Conservation (phyloP, 2,329 filamentous ascomycete genomes). For the Scytalidium sp. region DNA sequence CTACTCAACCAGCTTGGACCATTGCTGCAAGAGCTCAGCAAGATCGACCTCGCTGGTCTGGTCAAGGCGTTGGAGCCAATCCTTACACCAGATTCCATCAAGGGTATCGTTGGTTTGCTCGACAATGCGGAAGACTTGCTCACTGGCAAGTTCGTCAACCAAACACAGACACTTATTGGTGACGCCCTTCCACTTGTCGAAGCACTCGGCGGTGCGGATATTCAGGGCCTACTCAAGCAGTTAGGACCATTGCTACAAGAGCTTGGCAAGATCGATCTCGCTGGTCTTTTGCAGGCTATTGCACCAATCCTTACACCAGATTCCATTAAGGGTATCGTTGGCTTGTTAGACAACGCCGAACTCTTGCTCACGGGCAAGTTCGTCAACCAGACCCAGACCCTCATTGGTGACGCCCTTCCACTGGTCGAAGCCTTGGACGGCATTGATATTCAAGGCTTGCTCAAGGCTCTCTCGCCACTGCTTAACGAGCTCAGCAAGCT, state of each 20-base stretch:
- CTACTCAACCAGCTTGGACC: conserved; percentile 24
- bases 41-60: neutral
- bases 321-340: neutral
- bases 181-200: neutral
- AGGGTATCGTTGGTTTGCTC: too few species aligned
- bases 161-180: too few species aligned
- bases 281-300: conserved; percentile 26
- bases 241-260: neutral
- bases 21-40: neutral
- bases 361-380: neutral
- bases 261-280: neutral
- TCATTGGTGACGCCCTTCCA: conserved; percentile 3
- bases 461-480: neutral
- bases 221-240: neutral
- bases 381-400: neutral
- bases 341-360: neutral
- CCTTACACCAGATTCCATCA: too few species aligned
- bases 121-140: too few species aligned
- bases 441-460: neutral
- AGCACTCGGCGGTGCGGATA: neutral
- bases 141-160: too few species aligned
- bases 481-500: conserved; percentile 37
- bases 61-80: neutral
- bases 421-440: neutral
- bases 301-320: conserved; percentile 6